Percentiles rank a stretch among this genome's conserved stretches.
Evolutionary conservation across 768 basidiomycete genomes (phyloP).

Genomic region (Paxillus rubicundulus): DNA sequence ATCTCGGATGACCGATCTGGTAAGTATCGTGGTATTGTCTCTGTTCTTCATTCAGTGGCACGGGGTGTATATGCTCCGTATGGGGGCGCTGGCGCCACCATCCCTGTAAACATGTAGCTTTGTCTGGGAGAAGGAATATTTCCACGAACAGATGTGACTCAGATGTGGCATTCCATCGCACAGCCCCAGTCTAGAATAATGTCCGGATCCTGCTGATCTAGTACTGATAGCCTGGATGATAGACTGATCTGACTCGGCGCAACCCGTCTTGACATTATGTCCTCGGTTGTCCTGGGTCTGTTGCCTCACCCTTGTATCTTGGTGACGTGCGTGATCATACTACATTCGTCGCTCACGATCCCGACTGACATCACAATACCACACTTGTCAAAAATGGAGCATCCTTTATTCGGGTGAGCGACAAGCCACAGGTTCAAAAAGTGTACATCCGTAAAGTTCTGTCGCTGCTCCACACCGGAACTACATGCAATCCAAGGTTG

Average conservation of each 20-base stretch:
- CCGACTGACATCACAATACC: background rate
- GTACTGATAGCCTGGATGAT: background rate
- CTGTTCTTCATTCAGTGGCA: background rate
- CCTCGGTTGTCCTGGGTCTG: background rate
- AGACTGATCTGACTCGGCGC: background rate
- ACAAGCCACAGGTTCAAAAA: background rate
- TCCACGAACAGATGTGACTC: background rate
- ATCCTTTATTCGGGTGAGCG: background rate
- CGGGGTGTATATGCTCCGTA: background rate
- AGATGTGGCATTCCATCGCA: background rate
- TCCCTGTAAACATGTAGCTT: background rate
- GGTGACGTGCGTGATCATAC: background rate
- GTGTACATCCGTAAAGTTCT: background rate
- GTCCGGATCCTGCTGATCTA: background rate
- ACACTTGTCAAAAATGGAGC: background rate
- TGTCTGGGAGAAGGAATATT: background rate
- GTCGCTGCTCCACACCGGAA: background rate
- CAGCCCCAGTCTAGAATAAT: background rate
- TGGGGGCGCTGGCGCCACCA: background rate
- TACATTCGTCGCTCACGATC: too few relatives aligned
- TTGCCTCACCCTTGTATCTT: too few relatives aligned
- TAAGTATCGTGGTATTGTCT: background rate
- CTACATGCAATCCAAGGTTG: too few relatives aligned
- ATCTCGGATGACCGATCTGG: background rate
- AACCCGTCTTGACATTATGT: slow-evolving; percentile 1